Evolutionary conservation across 305 asterid genomes (phyloP).

Genomic region (Solanum hybrid): DNA sequence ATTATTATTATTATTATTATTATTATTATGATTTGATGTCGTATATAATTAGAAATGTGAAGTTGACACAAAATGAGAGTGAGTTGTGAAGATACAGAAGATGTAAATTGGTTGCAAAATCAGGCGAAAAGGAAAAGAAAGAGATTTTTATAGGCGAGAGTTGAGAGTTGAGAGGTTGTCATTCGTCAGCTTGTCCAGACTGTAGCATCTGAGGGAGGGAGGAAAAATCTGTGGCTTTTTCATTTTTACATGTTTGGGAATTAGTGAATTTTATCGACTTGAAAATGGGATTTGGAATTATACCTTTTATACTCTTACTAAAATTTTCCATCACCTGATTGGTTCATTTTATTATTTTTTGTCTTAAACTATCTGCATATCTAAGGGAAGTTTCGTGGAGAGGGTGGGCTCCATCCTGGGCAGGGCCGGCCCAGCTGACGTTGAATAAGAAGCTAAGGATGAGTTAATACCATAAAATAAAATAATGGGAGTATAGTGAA

Average conservation of each 20-base stretch:
- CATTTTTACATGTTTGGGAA: constrained; percentile 6
- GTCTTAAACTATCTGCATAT: too few species aligned
- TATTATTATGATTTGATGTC: background rate
- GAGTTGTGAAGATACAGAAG: background rate
- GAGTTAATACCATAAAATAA: too few species aligned
- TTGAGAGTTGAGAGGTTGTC: background rate
- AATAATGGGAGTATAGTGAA: background rate
- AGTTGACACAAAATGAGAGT: too few species aligned
- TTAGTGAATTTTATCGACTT: background rate
- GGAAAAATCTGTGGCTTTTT: background rate
- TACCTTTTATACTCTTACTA: background rate
- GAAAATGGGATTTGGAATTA: background rate
- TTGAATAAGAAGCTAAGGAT: too few species aligned
- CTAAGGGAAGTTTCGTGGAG: background rate
- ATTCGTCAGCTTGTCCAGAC: constrained; percentile 17
- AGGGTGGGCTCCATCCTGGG: constrained; percentile 15
- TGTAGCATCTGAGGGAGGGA: background rate
- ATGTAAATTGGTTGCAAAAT: background rate
- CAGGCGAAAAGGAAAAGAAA: background rate
- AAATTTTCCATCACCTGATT: background rate
- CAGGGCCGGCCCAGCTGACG: constrained; percentile 26
- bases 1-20: background rate
- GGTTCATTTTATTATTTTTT: background rate
- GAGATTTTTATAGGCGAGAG: background rate
- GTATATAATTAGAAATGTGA: background rate